Base-by-base conservation (phyloP, 2,329 filamentous ascomycete species). In the Lachnellula cervina region DNA sequence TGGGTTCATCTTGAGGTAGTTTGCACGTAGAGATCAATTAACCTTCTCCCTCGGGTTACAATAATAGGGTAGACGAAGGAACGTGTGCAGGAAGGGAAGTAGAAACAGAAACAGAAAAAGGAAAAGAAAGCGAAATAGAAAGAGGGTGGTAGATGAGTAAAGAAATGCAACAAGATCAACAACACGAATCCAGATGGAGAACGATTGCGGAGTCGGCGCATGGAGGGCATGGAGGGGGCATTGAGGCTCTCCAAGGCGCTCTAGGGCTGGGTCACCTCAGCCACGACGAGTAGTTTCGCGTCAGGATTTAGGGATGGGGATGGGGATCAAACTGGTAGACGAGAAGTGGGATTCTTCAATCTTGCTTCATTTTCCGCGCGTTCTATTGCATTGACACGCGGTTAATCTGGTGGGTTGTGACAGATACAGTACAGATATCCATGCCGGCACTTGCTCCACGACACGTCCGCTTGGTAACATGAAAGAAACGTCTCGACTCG, bases 31-130 rank as follows among this genome's bases (percentile, higher is more conserved):
- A 40, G n/a, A 25, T 43, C 19, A n/a, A 49, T 52, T 32, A 53
- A 51, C 7, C 53, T 50, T 48, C 50, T 45, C 51, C 42, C n/a
- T 52, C 45, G 47, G 47, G 23, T 28, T 34, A 40, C 5, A 16
- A 19, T 32, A 8, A 17, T 8, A 47, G 23, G 23, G 28, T 47
- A 21, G 13, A n/a, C 14, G 23, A 47, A 47, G 21, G 28, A 16
- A 34, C 16, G 21, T 11, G n/a, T 32, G n/a, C 13, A 11, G 44
- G 6, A 5, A 21, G 21, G 7, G 16, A 47, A 47, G 16, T 16
- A 34, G 23, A 7, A 47, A 25, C 9, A 44, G 17, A 44, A 21
- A 17, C 6, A 23, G 5, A 17, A 19, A 44, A 8, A 44, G 13
- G 4, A 42, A 16, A 42, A 44, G 11, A 25, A 44, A 32, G 3